phyloP scores from a whole-genome alignment of 768 basidiomycete species.

The Suillus sp. region DNA sequence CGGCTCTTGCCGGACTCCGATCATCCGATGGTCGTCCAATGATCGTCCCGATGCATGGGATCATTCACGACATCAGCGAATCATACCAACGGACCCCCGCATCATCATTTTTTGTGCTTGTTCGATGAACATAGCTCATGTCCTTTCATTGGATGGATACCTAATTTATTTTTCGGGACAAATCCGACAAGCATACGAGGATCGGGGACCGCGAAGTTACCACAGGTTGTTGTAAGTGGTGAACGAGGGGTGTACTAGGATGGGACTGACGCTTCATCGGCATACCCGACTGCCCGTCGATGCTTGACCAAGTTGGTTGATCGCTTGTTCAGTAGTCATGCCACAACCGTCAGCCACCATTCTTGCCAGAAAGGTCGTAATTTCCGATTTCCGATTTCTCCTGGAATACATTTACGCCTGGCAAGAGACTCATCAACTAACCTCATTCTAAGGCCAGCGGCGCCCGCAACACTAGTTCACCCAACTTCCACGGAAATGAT shows the following conservation, averaged over 20 bases:
- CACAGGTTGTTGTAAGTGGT: not conserved
- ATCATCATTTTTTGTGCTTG: not conserved
- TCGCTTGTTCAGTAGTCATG: not conserved
- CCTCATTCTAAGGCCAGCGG: not conserved
- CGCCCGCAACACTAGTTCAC: not conserved
- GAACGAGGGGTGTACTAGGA: not conserved
- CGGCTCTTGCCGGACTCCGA: conserved; percentile 3
- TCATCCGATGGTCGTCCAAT: not conserved
- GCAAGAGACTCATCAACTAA: not conserved
- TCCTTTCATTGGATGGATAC: not conserved
- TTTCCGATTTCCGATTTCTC: not conserved
- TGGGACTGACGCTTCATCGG: not conserved
- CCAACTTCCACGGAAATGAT: not conserved
- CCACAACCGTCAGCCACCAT: not conserved
- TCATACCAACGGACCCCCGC: not conserved
- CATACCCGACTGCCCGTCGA: not conserved
- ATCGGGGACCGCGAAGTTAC: not conserved
- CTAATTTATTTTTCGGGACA: not conserved
- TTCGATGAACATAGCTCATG: not conserved
- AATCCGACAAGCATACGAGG: not conserved
- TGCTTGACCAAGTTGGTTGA: not conserved
- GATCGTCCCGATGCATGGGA: conserved; percentile 1
- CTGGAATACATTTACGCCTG: not conserved
- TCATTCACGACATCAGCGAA: not conserved
- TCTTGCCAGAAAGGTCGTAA: not conserved